Evolutionary conservation across 441 rosid genomes (phyloP), one percentile per base, ranked within the genome.

Genomic region (Brassica hybrid): DNA sequence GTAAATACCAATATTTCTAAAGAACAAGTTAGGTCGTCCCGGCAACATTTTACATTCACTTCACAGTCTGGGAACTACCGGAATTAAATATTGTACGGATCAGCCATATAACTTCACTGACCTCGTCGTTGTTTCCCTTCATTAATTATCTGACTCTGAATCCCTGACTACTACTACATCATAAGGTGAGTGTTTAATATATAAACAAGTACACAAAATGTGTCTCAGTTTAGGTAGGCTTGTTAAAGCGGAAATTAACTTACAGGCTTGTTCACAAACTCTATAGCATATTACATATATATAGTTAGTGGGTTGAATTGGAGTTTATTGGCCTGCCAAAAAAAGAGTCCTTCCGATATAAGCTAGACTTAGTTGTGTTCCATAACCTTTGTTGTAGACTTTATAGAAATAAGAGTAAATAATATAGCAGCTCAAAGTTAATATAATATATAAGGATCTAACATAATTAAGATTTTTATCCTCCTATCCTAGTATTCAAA

Each of bases 1-100:
- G 27, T 23, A 23, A 38, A n/a, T 9, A 4, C 4, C 45, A 38
- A 38, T 38, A 38, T 10, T 38, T 45, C 60, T 13, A 34, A 69
- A 56, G 17, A 57, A 70, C 72, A 69, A 59, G 32, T 59, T 59
- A 21, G 63, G 63, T 59, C 32, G 63, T 59, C 3, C 14, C 63
- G 11, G 7, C 62, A 59, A 59, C 63, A 21, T 59, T 59, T 21
- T 59, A 59, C n/a, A n/a, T n/a, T n/a, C n/a, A 27, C 27, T 21
- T 59, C 34, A 11, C 34, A 59, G 25, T 12, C 34, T 3, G 13
- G 4, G 45, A 10, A 38, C 45, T 38, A 38, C 45, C 13, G 13
- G 13, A 38, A 38, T 38, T 0, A 38, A 10, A 38, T 38, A 9
- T 38, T 38, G 45, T 38, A 38, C 45, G 45, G 45, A 38, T 38